These are phyloP conservation scores for Populus deltoides DNA, from an alignment of 345 rosid genomes.

Conservation along the genomic window DNA sequence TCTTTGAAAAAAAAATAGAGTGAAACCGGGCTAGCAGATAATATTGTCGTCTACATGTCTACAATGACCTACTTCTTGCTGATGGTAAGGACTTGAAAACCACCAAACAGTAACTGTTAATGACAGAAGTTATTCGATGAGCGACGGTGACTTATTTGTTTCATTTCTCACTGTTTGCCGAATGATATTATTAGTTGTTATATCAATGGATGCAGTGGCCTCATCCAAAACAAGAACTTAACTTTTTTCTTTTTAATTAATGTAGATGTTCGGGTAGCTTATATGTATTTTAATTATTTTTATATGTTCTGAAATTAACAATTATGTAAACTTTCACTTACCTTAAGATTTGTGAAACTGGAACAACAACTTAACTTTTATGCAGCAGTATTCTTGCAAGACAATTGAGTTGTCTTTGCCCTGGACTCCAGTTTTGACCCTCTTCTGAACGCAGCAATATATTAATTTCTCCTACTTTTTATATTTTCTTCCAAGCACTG, in stretches of 20 bases:
- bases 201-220: constrained; percentile 65
- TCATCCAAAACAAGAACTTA: constrained; percentile 51
- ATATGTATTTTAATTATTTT: too few species aligned
- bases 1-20: too few species aligned
- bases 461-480: constrained; percentile 33
- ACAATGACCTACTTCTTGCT: too few species aligned
- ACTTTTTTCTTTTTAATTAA: constrained; percentile 31
- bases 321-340: too few species aligned
- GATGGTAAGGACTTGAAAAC: too few species aligned
- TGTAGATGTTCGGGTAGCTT: accelerated
- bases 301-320: too few species aligned
- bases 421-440: constrained; percentile 69
- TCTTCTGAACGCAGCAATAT: constrained; percentile 35
- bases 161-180: constrained; percentile 37
- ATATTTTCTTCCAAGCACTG: constrained; percentile 57
- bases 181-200: constrained; percentile 56
- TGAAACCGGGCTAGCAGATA: too few species aligned
- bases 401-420: constrained; percentile 61
- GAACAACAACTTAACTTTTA: constrained; percentile 21
- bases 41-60: too few species aligned
- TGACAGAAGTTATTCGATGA: constrained; percentile 49
- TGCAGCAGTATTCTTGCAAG: constrained; percentile 53
- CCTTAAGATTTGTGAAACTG: too few species aligned
- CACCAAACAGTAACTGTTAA: constrained; percentile 37
- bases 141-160: constrained; percentile 48